A percentile compares a stretch with the other conserved stretches of the same genome.
These are phyloP conservation scores for Nitzschia palea DNA, from an alignment of 108 stramenopile genomes.

Conservation along the genomic window DNA sequence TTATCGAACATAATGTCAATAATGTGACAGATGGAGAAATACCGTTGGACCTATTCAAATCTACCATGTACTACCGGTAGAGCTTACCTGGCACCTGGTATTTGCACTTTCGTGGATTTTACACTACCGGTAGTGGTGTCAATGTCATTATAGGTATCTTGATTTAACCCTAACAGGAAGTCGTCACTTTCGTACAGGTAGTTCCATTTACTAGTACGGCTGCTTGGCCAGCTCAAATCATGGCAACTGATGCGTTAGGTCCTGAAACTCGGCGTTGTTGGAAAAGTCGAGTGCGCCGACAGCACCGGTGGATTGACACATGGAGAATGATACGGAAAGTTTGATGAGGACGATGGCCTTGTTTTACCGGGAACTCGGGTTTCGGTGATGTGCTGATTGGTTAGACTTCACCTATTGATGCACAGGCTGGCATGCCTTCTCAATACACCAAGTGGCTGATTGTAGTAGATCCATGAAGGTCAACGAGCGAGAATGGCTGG, in stretches of 20 bases:
- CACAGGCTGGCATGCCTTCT: constrained; percentile 68
- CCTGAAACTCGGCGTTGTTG: constrained; percentile 86
- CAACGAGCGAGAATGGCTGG: constrained; percentile 97
- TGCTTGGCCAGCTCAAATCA: constrained; percentile 89
- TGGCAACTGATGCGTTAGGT: constrained; percentile 73
- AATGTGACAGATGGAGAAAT: no score
- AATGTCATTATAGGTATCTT: constrained; percentile 97
- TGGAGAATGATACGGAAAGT: constrained; percentile 96
- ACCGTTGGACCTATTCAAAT: no score
- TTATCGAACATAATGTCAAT: no score
- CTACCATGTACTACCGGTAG: no score
- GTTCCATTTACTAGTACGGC: constrained; percentile 94
- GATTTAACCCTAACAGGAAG: constrained; percentile 99
- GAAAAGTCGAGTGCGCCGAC: constrained; percentile 87
- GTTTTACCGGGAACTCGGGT: constrained; percentile 94
- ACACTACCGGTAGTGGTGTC: constrained; percentile 96
- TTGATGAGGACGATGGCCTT: constrained; percentile 98
- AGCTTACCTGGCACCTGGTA: no score
- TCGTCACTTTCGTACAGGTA: constrained; percentile 96
- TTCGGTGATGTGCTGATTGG: constrained; percentile 96
- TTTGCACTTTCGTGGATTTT: constrained; percentile 95
- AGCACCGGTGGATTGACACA: constrained; percentile 86
- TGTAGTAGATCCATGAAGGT: constrained; percentile 95
- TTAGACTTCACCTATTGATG: constrained; percentile 89
- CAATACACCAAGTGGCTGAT: constrained; percentile 93